phyloP scores from a whole-genome alignment of 176 grass and related monocot genomes.

The Carex myosuroides region DNA sequence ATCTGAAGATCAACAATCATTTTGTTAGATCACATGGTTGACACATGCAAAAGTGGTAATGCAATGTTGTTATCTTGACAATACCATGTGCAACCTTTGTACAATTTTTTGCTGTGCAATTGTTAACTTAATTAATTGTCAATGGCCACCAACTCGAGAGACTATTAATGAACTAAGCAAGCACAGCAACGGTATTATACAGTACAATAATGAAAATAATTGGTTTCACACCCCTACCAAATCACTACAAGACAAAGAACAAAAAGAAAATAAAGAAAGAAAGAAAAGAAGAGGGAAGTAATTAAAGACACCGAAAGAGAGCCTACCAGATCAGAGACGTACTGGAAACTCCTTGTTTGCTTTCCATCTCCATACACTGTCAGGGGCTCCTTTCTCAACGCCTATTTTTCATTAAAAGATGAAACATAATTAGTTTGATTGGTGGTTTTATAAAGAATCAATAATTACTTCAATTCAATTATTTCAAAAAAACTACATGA shows the following conservation, averaged over 20 bases:
- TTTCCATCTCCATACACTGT: slow-evolving; percentile 98
- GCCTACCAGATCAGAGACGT: slow-evolving; percentile 91
- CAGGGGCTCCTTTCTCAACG: slow-evolving; percentile 83
- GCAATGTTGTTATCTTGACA: neutral
- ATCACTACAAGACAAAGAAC: neutral
- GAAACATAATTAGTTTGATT: neutral
- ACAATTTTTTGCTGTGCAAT: neutral
- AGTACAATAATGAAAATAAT: neutral
- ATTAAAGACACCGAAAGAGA: neutral
- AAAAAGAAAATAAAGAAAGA: neutral
- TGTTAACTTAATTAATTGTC: neutral
- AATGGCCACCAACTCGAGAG: neutral
- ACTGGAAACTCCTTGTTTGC: slow-evolving; percentile 98
- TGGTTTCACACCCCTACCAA: neutral
- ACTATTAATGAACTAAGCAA: neutral
- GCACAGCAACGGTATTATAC: neutral
- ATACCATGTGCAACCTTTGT: neutral
- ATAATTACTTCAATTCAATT: neutral
- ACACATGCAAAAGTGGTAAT: neutral
- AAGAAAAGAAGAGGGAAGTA: neutral
- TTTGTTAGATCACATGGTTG: neutral
- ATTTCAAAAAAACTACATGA: neutral
- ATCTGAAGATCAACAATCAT: neutral
- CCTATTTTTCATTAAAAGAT: slow-evolving; percentile 30
- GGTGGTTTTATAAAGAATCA: neutral